Conservation (phyloP, 1,284 basidiomycete genomes). For the Porodaedalea pini region DNA sequence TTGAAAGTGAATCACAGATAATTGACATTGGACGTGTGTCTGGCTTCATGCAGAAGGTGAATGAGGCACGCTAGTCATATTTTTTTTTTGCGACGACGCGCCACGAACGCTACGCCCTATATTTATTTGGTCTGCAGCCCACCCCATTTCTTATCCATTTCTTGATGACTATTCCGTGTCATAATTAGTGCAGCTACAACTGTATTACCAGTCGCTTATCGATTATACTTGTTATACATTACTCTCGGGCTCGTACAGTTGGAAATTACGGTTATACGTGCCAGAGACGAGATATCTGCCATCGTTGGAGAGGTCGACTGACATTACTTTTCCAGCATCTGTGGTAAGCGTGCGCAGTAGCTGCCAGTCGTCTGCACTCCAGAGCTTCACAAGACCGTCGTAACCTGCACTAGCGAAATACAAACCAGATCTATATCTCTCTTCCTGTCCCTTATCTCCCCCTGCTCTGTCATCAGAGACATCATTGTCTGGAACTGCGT, state of each 20-base stretch:
- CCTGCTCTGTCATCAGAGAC: constrained; percentile 22
- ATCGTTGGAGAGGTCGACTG: constrained; percentile 84
- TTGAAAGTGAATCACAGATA: constrained; percentile 83
- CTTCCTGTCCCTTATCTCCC: constrained; percentile 50
- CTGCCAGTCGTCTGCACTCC: constrained; percentile 99
- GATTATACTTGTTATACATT: constrained; percentile 27
- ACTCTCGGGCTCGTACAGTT: constrained; percentile 78
- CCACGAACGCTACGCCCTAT: constrained; percentile 12
- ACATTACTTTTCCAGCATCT: constrained; percentile 98
- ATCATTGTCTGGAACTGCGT: constrained; percentile 31
- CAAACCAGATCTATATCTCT: constrained; percentile 78
- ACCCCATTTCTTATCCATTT: constrained; percentile 1
- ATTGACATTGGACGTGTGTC: constrained; percentile 85
- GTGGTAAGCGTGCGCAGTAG: constrained; percentile 84
- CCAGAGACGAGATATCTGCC: constrained; percentile 85
- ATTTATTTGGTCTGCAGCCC: not conserved
- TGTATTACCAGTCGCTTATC: constrained; percentile 25
- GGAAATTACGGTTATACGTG: constrained; percentile 92
- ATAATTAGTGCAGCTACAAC: constrained; percentile 12
- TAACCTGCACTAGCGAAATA: constrained; percentile 95
- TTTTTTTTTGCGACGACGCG: constrained; percentile 8
- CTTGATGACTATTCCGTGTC: constrained; percentile 9
- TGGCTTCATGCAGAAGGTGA: constrained; percentile 70
- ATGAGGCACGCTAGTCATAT: constrained; percentile 5
- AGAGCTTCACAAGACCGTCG: constrained; percentile 92